Evolutionary conservation across 345 rosid species (phyloP).

Genomic region (Mallotus nudiflorus): DNA sequence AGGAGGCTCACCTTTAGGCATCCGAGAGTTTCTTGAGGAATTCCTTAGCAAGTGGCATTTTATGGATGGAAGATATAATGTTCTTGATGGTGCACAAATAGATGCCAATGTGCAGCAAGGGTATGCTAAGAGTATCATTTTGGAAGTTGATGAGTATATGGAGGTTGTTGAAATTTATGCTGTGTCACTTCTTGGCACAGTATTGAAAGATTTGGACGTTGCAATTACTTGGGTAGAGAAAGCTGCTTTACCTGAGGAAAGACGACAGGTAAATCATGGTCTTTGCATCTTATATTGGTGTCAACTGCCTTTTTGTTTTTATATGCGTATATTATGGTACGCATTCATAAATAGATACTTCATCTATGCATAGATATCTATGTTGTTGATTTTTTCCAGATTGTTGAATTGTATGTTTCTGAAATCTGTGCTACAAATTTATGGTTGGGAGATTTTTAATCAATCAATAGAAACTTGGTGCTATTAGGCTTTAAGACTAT

Average conservation of each 20-base stretch:
- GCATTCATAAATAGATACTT: too few species aligned
- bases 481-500: background rate
- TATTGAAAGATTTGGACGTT: slow-evolving; percentile 45
- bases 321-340: too few species aligned
- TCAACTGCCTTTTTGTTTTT: background rate
- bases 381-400: background rate
- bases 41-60: slow-evolving; percentile 68
- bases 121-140: slow-evolving; percentile 26
- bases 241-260: slow-evolving; percentile 74
- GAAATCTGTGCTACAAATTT: background rate
- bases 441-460: background rate
- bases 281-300: background rate
- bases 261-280: slow-evolving; percentile 52
- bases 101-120: slow-evolving; percentile 28
- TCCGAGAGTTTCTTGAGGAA: slow-evolving; percentile 65
- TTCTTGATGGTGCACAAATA: slow-evolving; percentile 32
- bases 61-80: slow-evolving; percentile 46
- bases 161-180: slow-evolving; percentile 70
- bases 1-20: slow-evolving; percentile 49
- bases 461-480: background rate
- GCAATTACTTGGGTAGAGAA: slow-evolving; percentile 86
- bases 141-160: slow-evolving; percentile 55
- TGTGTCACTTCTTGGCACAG: slow-evolving; percentile 56
- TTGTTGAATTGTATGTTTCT: background rate
- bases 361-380: too few species aligned